Base-by-base conservation (phyloP, 805 yeast genomes). In the Komagataella pastoris region DNA sequence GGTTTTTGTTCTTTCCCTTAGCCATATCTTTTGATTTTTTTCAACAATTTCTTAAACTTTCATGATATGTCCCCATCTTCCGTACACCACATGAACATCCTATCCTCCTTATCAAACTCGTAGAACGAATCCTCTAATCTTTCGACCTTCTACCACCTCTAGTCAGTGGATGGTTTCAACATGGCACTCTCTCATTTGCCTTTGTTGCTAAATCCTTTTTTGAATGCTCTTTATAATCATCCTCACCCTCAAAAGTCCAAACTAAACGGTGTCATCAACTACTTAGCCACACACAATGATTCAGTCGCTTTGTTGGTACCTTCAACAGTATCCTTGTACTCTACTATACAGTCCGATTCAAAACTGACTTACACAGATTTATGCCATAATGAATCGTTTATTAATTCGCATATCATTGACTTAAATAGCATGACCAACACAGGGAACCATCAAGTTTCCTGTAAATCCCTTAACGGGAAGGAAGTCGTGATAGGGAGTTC, bases 251-350 rank as follows among this genome's bases (percentile, higher is more conserved):
- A 63, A 6, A 65, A 63, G n/a, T 68, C 74, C 0, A 74, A 81
- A 14, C 65, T 74, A 50, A 74, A 71, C 53, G 71, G 70, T n/a
- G 67, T 78, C 6, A 70, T 80, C 44, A 60, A 65, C 3, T 71
- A 64, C 49, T 58, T 83, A 21, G 58, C 70, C 2, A 62, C 59
- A 47, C 65, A 63, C 54, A 78, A 83, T 44, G 71, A 70, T 17
- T 75, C 74, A n/a, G 80, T 73, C 60, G 71, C 80, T 2, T 61
- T 86, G 12, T 61, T 86, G n/a, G 80, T 83, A 1, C 95, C 95
- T 0, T 77, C 80, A 4, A 66, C 83, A 0, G 60, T 65, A 24
- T 64, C 74, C 2, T 66, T 85, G 8, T 59, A 66, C 47, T 62
- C 70, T 50, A 68, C 64, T 53, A 61, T 59, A 17, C 81, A 77